Base-by-base conservation (phyloP, 1,139 yeast species). In the Nakaseomyces nivariensis region DNA sequence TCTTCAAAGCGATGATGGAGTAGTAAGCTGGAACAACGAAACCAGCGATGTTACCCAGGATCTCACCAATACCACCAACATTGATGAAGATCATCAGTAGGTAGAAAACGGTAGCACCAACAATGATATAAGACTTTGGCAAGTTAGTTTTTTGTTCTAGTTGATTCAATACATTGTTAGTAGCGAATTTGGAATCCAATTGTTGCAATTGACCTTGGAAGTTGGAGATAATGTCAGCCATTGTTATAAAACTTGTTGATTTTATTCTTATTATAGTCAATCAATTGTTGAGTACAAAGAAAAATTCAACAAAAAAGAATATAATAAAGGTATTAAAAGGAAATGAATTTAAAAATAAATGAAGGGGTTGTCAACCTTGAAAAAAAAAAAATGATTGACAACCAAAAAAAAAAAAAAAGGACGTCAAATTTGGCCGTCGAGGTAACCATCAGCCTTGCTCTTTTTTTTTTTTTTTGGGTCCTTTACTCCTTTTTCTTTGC, bases 61-160 rank as follows among this genome's bases (percentile, higher is more conserved):
- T 79, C 72, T 90, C 95, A 53, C 97, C 97, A 64, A 90, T 73
- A 25, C 96, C 97, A 55, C 96, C 97, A 59, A 89, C 73, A 71
- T 94, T 94, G 64, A 90, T 74, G 72, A 90, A 87, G 53, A 89
- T 81, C 62, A 89, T 69, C 43, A 90, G 70, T 58, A 89, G 74
- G 73, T 92, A 92, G 49, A 80, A 63, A 7, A 69, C 81, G 43
- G 74, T 81, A 26, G 75, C 75, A 25, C 81, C 94, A 51, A 84
- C 69, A 36, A 84, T 85, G 37, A 88, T 85, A 64, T 90, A 90
- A 2, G 95, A 84, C 75, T 92, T 85, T 67, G 97, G 97, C 55
- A 90, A 72, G 25, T 89, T 65, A 47, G 90, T 78, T 55, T 75
- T 77, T 17, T 66, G 57, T 68, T 84, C 90, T 62, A 84, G 80